Conservation (phyloP, 352 stramenopile species). For the Phytophthora pisi region DNA sequence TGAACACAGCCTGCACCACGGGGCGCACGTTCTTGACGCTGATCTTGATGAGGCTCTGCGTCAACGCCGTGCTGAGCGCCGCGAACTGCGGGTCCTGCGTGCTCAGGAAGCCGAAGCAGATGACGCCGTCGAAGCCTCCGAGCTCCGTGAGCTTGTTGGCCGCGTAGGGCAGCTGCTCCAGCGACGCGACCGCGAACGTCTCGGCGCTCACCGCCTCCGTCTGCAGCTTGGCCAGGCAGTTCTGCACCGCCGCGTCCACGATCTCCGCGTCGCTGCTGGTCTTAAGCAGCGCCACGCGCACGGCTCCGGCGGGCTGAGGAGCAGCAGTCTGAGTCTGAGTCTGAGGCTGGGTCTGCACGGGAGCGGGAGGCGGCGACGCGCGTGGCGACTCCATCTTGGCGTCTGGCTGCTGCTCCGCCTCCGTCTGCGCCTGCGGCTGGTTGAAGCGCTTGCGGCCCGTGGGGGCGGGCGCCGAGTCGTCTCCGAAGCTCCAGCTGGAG, state of each 20-base stretch:
- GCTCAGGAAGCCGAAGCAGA: slow-evolving; percentile 83
- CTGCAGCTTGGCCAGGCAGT: slow-evolving; percentile 51
- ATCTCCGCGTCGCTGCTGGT: slow-evolving; percentile 74
- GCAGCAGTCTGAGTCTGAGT: slow-evolving; percentile 29
- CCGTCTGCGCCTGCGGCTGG: slow-evolving; percentile 14
- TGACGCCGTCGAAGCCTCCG: slow-evolving; percentile 73
- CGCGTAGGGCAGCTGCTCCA: slow-evolving; percentile 82
- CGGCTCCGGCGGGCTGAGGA: slow-evolving; percentile 23
- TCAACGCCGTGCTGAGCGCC: slow-evolving; percentile 59
- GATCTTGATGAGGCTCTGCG: slow-evolving; percentile 84
- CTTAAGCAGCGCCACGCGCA: slow-evolving; percentile 80
- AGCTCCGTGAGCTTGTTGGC: slow-evolving; percentile 80
- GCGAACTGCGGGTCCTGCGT: slow-evolving; percentile 65
- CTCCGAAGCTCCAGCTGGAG: slow-evolving; percentile 79
- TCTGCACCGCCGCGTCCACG: slow-evolving; percentile 68
- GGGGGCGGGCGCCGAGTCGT: slow-evolving; percentile 25
- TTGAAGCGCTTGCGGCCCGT: slow-evolving; percentile 33
- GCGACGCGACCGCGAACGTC: slow-evolving; percentile 69
- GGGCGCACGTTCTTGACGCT: slow-evolving; percentile 83
- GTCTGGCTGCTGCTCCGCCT: neutral
- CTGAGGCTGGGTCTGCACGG: slow-evolving; percentile 15
- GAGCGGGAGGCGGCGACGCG: slow-evolving; percentile 18
- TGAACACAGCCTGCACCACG: slow-evolving; percentile 79
- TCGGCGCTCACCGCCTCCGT: slow-evolving; percentile 43
- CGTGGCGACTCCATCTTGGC: slow-evolving; percentile 25